These are phyloP conservation scores for Quambalaria eucalypti DNA, from an alignment of 1,284 basidiomycete species.

Conservation along the genomic window DNA sequence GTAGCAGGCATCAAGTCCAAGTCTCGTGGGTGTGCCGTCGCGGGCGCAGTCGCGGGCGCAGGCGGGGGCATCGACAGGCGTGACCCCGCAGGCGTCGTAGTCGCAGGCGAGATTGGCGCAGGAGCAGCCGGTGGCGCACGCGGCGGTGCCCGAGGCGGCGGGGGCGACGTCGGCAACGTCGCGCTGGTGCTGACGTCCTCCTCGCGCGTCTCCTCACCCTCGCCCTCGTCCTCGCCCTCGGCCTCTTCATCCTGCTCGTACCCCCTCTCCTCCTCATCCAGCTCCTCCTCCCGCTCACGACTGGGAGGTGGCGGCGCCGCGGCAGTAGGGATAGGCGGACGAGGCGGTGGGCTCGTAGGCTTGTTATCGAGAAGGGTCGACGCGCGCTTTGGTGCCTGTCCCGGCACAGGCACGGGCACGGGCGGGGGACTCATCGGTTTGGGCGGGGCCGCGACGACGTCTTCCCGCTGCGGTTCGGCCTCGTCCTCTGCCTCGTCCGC, in stretches of 20 bases:
- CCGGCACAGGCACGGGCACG: constrained; percentile 4
- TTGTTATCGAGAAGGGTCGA: neutral
- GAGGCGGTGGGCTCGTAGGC: neutral
- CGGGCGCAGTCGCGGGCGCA: constrained; percentile 6
- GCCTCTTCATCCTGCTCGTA: constrained; percentile 5
- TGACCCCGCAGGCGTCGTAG: neutral
- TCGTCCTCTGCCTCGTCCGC: neutral
- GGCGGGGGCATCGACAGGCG: neutral
- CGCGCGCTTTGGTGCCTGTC: neutral
- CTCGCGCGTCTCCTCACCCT: no score
- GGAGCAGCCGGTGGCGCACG: constrained; percentile 69
- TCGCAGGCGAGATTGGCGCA: constrained; percentile 57
- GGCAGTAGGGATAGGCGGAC: neutral
- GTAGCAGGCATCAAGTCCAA: constrained; percentile 31
- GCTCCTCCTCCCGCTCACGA: neutral
- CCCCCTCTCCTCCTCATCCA: constrained; percentile 3
- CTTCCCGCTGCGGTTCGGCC: neutral
- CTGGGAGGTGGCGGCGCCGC: neutral
- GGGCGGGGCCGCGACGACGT: constrained; percentile 3
- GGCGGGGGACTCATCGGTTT: constrained; percentile 13
- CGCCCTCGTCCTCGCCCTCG: neutral
- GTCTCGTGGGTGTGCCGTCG: constrained; percentile 21
- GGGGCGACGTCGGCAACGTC: constrained; percentile 2
- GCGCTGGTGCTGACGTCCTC: neutral
- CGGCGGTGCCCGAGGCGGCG: constrained; percentile 62